Evolutionary conservation across 768 basidiomycete genomes (phyloP), one percentile per base, ranked within the genome.

Genomic region (Lepiota venenata): DNA sequence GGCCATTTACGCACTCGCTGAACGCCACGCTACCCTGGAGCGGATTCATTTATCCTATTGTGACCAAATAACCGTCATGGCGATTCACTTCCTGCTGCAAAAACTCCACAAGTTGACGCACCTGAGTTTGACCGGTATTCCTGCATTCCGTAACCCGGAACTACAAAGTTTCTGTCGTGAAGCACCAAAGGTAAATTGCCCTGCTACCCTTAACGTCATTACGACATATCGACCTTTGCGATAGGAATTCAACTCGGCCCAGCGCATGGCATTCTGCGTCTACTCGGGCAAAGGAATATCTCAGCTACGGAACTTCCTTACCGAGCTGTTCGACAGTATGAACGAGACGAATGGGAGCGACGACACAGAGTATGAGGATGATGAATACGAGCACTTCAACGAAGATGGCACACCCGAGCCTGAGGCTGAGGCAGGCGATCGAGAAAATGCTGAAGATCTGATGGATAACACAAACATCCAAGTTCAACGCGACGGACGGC

Each of bases 31-130:
- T 25, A 88, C 92, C 8, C 78, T 98, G 20, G 97, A 99, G 67
- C 87, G 97, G 38, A 93, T 99, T 18, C 97, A 99, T 70, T 76
- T 99, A 46, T 97, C 93, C 2, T 98, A 98, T 66, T 99, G 97
- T 69, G 93, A 97, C 67, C 91, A 95, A 64, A 88, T 99, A 52
- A 85, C 90, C 5, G 91, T 98, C 61, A 81, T 87, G 74, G 94
- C 94, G 15, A 83, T 98, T 46, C 89, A 95, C 63, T 92, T 88
- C 68, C 79, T 99, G 42, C 80, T 99, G 40, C 85, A 89, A 64
- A 87, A 88, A 63, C 78, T 98, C n/a, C 84, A 85, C 64, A 90
- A 91, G 61, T 75, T 99, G 27, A 97, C 93, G 1, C 97, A 99
- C 73, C 79, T 99, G 44, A 96, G 93, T 69, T 71, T 99, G 57